Base-by-base conservation (phyloP, 78 protist genomes). In the Dictyostelium capitatum region DNA sequence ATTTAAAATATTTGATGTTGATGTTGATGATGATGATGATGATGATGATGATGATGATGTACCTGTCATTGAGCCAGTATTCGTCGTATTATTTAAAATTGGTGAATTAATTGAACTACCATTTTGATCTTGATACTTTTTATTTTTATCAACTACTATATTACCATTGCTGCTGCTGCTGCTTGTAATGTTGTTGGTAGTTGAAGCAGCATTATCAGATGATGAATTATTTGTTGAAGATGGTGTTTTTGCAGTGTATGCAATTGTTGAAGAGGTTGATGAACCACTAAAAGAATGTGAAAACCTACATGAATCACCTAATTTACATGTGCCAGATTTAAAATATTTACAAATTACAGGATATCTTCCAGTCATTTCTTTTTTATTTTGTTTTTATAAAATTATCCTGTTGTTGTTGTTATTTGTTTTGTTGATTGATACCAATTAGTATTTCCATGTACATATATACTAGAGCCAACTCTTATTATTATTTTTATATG, bases 281-380 rank as follows among this genome's bases (percentile, higher is more conserved):
- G 62, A 15, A 23, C 81, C 57, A n/a, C 81, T 62, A 37, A 43
- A 64, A 9, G 78, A 46, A 78, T 90, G 95, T 10, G 95, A 80
- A 64, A 90, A 90, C 43, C 95, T 43, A 53, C 95, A 90, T 25
- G 77, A 62, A 53, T 90, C 95, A 6, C 91, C 95, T 51, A 90
- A 25, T 77, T 90, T 90, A 64, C 95, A 90, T 41, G 95, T 90
- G 10, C 95, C 95, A 30, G 89, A 90, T 67, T 82, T 79, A 74
- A 65, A 90, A 37, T 90, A 90, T 90, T 82, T 90, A 70, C 95
- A 90, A 65, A 82, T 69, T 6, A 77, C 89, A 32, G 77, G 75
- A n/a, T 90, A 80, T 53, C 95, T 81, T 12, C 73, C 73, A 43
- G 78, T 89, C 69, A 65, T 65, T 65, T 19, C 28, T 9, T 62